Percentiles rank a stretch among this genome's conserved stretches.
phyloP scores from a whole-genome alignment of 352 stramenopile species.

The Globisporangium megalacanthum region DNA sequence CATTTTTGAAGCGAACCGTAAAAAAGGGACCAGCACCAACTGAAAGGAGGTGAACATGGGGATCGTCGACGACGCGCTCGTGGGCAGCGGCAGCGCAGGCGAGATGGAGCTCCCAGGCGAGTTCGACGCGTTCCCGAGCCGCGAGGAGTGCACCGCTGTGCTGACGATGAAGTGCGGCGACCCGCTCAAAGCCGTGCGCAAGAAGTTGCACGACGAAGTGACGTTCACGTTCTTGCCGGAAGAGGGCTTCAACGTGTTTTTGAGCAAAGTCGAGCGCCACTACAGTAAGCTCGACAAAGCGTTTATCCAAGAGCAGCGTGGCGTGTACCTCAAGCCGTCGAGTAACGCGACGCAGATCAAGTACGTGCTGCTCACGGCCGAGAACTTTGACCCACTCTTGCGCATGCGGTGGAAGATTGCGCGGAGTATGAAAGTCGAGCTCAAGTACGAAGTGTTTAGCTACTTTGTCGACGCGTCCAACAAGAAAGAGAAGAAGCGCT shows the following conservation, averaged over 20 bases:
- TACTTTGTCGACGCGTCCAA: slow-evolving; percentile 70
- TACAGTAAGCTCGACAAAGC: slow-evolving; percentile 52
- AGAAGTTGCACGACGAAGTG: slow-evolving; percentile 78
- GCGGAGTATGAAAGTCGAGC: slow-evolving; percentile 70
- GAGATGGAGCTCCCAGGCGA: slow-evolving; percentile 15
- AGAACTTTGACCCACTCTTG: slow-evolving; percentile 68
- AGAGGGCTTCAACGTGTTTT: slow-evolving; percentile 70
- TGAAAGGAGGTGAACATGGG: not conserved
- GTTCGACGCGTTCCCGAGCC: slow-evolving; percentile 43
- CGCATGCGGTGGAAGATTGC: slow-evolving; percentile 74
- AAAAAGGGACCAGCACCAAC: no score
- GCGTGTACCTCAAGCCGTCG: slow-evolving; percentile 70
- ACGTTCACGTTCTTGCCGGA: slow-evolving; percentile 58
- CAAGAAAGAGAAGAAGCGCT: slow-evolving; percentile 58
- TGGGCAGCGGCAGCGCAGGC: not conserved
- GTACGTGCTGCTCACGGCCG: slow-evolving; percentile 64
- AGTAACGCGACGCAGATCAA: slow-evolving; percentile 78
- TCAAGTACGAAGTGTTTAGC: slow-evolving; percentile 79
- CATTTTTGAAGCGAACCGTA: not conserved
- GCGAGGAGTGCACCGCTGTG: slow-evolving; percentile 56
- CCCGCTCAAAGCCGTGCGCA: slow-evolving; percentile 66
- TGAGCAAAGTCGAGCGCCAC: slow-evolving; percentile 72
- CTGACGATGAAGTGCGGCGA: slow-evolving; percentile 79
- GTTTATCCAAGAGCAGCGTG: slow-evolving; percentile 58
- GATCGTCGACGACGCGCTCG: not conserved